These are phyloP conservation scores for Primulina huaijiensis DNA, from an alignment of 257 asterid genomes.

Conservation along the genomic window DNA sequence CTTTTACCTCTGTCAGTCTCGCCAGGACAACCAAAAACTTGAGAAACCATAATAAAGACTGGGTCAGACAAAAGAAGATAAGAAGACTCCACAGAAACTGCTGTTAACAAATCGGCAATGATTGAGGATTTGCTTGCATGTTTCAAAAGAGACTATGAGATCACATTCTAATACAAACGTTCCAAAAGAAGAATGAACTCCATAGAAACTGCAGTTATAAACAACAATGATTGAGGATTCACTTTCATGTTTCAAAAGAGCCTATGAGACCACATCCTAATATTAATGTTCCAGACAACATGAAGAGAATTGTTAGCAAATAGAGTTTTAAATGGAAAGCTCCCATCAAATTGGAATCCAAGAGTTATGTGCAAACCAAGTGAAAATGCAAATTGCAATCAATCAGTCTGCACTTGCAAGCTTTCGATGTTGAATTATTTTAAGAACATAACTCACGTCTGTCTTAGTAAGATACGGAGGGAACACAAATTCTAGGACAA, in stretches of 20 bases:
- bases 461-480: no score
- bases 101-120: neutral
- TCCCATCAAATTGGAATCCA: neutral
- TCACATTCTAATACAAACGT: no score
- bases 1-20: constrained; percentile 91
- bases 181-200: constrained; percentile 4
- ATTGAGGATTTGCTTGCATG: constrained; percentile 7
- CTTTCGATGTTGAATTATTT: no score
- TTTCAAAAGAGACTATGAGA: neutral
- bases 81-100: constrained; percentile 3
- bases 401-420: no score
- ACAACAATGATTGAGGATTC: neutral
- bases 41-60: constrained; percentile 26
- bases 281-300: neutral
- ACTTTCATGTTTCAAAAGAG: neutral
- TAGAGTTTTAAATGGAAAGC: neutral
- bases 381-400: no score
- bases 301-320: neutral
- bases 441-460: no score
- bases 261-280: neutral
- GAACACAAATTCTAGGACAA: neutral
- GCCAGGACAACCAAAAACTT: constrained; percentile 85
- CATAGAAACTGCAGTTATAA: constrained; percentile 1
- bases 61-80: constrained; percentile 27
- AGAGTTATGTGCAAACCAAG: neutral